Evolutionary conservation across 2,329 filamentous ascomycete species (phyloP).

Genomic region (Aspergillus sp.): DNA sequence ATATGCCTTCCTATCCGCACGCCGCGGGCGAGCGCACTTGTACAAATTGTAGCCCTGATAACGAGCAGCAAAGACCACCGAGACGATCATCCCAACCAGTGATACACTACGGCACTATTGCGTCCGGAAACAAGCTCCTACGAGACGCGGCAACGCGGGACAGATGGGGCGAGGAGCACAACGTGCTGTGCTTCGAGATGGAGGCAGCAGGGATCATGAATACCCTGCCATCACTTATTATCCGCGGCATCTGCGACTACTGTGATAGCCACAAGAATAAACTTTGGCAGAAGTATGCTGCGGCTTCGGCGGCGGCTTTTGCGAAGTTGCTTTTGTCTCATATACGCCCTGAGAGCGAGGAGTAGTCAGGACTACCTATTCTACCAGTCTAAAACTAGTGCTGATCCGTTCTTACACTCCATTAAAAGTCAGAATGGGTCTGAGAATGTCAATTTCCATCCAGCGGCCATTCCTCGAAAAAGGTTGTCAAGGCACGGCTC

Average conservation of each 20-base stretch:
- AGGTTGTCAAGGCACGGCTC: no score
- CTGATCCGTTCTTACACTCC: no score
- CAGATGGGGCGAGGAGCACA: neutral
- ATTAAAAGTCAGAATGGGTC: no score
- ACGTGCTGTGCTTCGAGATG: neutral
- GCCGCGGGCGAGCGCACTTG: no score
- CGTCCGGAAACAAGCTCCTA: neutral
- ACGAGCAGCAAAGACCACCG: neutral
- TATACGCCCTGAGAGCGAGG: neutral
- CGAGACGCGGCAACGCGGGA: neutral
- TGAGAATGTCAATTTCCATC: no score
- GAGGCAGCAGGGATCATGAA: neutral
- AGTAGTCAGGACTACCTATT: no score
- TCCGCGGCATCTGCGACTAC: neutral
- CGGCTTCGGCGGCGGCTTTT: neutral
- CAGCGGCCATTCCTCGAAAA: no score
- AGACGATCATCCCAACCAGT: neutral
- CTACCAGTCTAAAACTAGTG: no score
- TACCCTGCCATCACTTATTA: neutral
- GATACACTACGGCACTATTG: neutral
- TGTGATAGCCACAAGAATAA: neutral
- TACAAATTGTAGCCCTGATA: no score
- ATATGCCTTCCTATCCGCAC: neutral
- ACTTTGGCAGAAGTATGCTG: neutral
- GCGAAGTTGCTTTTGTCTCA: neutral